Conservation (phyloP, 495 filamentous ascomycete species). For the Tuber calosporum region DNA sequence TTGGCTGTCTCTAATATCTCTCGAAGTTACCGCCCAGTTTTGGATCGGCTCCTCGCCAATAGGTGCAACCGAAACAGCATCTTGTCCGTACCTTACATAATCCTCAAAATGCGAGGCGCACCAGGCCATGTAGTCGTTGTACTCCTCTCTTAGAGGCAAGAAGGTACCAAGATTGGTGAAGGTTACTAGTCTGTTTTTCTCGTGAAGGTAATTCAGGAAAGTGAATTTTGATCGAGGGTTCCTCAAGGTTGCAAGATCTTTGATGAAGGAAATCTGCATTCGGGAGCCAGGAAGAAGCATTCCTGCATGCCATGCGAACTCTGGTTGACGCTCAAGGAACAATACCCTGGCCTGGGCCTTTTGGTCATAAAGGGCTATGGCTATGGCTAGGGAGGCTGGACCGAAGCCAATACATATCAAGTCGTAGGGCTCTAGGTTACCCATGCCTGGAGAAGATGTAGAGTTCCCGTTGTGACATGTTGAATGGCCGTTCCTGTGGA, state of each 20-base stretch:
- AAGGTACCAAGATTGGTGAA: conserved; percentile 91
- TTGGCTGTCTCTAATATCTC: conserved; percentile 49
- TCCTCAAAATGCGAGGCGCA: conserved; percentile 75
- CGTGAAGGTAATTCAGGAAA: conserved; percentile 87
- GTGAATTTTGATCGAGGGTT: conserved; percentile 88
- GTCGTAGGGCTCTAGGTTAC: conserved; percentile 50
- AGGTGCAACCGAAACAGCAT: conserved; percentile 60
- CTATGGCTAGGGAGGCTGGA: conserved; percentile 86
- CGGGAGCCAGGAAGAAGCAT: conserved; percentile 89
- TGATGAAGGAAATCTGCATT: conserved; percentile 98
- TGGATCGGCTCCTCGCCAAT: conserved; percentile 46
- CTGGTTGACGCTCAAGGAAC: conserved; percentile 76
- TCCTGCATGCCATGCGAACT: conserved; percentile 86
- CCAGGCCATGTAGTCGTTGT: conserved; percentile 92
- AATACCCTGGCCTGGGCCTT: conserved; percentile 52
- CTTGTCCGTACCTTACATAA: conserved; percentile 67
- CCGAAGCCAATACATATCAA: conserved; percentile 89
- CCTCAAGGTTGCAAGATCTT: conserved; percentile 83
- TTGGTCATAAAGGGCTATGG: conserved; percentile 74
- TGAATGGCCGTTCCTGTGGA: conserved; percentile 20
- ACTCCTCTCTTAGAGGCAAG: conserved; percentile 76
- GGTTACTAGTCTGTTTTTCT: conserved; percentile 66
- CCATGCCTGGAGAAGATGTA: conserved; percentile 16
- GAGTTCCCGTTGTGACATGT: conserved; percentile 9
- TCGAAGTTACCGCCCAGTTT: conserved; percentile 53